Base-by-base conservation (phyloP, 345 rosid genomes). In the Microcos paniculata region DNA sequence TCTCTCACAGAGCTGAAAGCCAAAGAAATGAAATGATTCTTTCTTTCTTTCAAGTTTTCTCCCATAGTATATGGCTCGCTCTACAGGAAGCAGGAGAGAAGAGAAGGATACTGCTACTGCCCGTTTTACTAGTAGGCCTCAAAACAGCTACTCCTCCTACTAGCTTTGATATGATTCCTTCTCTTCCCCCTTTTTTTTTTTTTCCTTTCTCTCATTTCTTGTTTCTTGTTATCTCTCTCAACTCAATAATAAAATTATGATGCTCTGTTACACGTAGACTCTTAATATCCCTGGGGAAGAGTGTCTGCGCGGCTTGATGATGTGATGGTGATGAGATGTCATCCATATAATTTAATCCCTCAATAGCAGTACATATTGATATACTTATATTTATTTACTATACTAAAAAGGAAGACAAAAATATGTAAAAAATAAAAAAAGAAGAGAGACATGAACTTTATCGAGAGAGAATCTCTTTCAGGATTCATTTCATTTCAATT, bases 251-350 rank as follows among this genome's bases (percentile, higher is more conserved):
- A 40, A 26, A 71, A 67, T 38, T 30, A 6, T n/a, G 59, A 52
- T 63, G 67, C 62, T 31, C 62, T 81, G 4, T 1, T 10, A 19
- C 28, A 10, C 19, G 7, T 35, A 26, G 28, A 35, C 49, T 68
- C 55, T 46, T 64, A 46, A 35, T 33, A 19, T 61, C 30, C 49
- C 24, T 79, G 46, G 86, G 84, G 74, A 85, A 79, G 80, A 52
- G 85, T 64, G 79, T 76, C 80, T 65, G 69, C 67, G 19, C 77
- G 31, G 65, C 13, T 62, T 51, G 79, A 31, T 81, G 90, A 89
- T 83, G 85, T 77, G 90, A 89, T 76, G 78, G 77, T 83, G 88
- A 86, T 83, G 84, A 75, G 84, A 82, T 79, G 38, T 72, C 42
- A 75, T 78, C 42, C 26, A 31, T 55, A 70, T 64, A 68, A 26